phyloP scores from a whole-genome alignment of 768 basidiomycete genomes.

The Collybia mongolica region DNA sequence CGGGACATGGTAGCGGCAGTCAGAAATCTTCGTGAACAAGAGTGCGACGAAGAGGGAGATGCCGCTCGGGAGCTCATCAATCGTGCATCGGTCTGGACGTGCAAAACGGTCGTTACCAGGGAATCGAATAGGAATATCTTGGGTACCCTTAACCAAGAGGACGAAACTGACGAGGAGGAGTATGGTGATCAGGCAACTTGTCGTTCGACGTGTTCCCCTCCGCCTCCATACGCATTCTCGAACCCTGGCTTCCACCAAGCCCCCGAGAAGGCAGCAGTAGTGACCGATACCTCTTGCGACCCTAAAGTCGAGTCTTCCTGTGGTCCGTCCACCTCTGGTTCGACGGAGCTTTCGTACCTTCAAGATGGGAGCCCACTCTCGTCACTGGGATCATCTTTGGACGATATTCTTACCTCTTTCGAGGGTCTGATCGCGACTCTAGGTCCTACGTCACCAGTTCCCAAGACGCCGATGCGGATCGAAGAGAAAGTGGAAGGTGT shows the following conservation, averaged over 20 bases:
- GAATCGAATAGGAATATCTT: not conserved
- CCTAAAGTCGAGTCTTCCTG: not conserved
- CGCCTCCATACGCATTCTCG: constrained; percentile 12
- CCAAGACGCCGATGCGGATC: not conserved
- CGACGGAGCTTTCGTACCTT: constrained; percentile 10
- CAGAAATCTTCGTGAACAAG: constrained; percentile 7
- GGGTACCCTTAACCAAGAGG: not conserved
- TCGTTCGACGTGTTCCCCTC: constrained; percentile 8
- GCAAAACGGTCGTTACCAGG: constrained; percentile 4
- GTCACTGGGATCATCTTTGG: constrained; percentile 13
- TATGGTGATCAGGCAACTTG: constrained; percentile 6
- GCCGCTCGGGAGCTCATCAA: constrained; percentile 15
- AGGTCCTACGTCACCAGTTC: constrained; percentile 9
- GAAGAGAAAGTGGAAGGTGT: not conserved
- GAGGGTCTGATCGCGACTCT: constrained; percentile 14
- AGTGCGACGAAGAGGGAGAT: constrained; percentile 3
- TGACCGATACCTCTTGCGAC: not conserved
- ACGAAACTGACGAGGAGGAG: constrained; percentile 7
- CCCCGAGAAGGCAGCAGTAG: not conserved
- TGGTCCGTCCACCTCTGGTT: constrained; percentile 1
- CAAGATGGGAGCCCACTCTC: not conserved
- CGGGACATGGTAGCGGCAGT: constrained; percentile 14
- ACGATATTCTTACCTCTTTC: constrained; percentile 19
- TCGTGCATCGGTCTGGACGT: constrained; percentile 17
- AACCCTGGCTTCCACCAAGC: not conserved